These are phyloP conservation scores for Pythium plurisporium DNA, from an alignment of 352 stramenopile genomes.

Conservation along the genomic window DNA sequence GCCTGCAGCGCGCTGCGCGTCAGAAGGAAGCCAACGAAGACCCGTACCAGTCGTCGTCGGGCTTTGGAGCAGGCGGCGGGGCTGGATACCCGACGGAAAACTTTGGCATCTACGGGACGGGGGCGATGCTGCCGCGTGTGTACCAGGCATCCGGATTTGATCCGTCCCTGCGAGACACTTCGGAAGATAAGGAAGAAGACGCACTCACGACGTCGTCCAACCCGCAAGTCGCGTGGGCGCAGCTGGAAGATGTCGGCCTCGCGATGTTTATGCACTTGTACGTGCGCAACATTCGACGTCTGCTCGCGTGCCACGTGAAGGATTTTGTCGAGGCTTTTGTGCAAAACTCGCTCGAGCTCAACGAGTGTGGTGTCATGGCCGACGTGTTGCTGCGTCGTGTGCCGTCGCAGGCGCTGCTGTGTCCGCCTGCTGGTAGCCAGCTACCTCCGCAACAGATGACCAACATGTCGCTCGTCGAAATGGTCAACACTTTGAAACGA, in stretches of 20 bases:
- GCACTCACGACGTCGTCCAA: constrained; percentile 69
- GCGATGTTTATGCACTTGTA: constrained; percentile 87
- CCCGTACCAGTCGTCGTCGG: constrained; percentile 39
- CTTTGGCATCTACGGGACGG: constrained; percentile 66
- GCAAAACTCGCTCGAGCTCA: constrained; percentile 76
- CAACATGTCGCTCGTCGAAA: constrained; percentile 77
- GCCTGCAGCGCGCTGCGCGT: constrained; percentile 44
- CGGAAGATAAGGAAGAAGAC: constrained; percentile 64
- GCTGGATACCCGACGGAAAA: constrained; percentile 36
- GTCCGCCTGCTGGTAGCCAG: constrained; percentile 48
- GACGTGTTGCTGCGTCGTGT: constrained; percentile 71
- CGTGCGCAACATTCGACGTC: constrained; percentile 71
- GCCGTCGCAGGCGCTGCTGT: constrained; percentile 69
- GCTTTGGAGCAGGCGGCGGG: constrained; percentile 39
- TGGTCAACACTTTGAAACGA: constrained; percentile 58
- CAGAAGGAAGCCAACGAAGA: constrained; percentile 51
- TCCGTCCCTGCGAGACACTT: constrained; percentile 53
- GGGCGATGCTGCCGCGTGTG: constrained; percentile 63
- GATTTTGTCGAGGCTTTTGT: constrained; percentile 79
- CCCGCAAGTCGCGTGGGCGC: constrained; percentile 66
- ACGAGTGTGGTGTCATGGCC: constrained; percentile 71
- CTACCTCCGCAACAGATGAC: constrained; percentile 56
- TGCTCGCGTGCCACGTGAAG: constrained; percentile 82
- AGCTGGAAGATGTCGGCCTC: constrained; percentile 71
- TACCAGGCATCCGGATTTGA: constrained; percentile 85